Conservation (phyloP, 1,284 basidiomycete species). For the Naganishia sp. region DNA sequence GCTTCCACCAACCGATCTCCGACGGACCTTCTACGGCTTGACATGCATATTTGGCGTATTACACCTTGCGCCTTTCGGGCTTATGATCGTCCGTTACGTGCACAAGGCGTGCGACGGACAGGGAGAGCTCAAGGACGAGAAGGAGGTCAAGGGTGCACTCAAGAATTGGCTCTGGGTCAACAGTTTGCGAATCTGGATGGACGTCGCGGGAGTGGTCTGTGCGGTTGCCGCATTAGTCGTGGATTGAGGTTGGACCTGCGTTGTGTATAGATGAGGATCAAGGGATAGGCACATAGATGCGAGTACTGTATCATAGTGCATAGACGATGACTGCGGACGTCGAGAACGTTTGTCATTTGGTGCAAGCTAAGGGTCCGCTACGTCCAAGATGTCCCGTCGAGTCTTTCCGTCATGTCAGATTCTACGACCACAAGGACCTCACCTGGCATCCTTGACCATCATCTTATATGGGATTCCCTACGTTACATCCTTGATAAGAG, state of each 20-base stretch:
- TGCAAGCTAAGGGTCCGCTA: no score
- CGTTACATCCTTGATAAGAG: no score
- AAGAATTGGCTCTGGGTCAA: slow-evolving; percentile 35
- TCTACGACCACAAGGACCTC: no score
- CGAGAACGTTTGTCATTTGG: no score
- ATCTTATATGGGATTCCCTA: no score
- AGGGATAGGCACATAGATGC: slow-evolving; percentile 4
- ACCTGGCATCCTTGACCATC: no score
- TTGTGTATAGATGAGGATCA: neutral
- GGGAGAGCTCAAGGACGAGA: slow-evolving; percentile 28
- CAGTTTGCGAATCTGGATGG: slow-evolving; percentile 34
- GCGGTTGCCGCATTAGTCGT: slow-evolving; percentile 33
- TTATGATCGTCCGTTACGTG: slow-evolving; percentile 32
- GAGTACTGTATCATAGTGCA: neutral
- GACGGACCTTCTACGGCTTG: slow-evolving; percentile 29
- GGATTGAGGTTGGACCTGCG: neutral
- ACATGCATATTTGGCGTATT: slow-evolving; percentile 34
- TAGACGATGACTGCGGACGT: neutral
- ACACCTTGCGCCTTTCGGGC: slow-evolving; percentile 34
- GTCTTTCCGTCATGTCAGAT: no score
- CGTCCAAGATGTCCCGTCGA: no score
- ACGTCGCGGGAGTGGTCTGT: slow-evolving; percentile 30
- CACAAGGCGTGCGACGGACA: slow-evolving; percentile 28
- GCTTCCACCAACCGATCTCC: slow-evolving; percentile 14
- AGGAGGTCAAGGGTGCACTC: slow-evolving; percentile 33